Conservation (phyloP, 2,329 filamentous ascomycete genomes). For the Ophiostoma himal-ulmi region DNA sequence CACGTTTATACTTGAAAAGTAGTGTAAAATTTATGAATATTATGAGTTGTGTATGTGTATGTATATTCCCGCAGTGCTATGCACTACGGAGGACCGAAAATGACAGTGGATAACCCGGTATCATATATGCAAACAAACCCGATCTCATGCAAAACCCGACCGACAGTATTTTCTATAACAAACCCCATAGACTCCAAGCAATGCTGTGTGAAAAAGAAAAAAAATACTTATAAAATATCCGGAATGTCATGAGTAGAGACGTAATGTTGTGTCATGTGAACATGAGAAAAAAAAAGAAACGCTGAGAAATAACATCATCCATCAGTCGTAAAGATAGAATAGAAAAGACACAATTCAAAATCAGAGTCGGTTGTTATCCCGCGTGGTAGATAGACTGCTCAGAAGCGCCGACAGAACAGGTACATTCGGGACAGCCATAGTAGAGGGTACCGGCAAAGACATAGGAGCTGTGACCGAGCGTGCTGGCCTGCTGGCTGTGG, state of each 20-base stretch:
- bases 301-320: background rate
- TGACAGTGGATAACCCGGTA: constrained; percentile 8
- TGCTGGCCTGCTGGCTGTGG: background rate
- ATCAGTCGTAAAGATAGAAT: background rate
- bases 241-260: constrained; percentile 11
- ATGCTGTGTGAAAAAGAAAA: constrained; percentile 17
- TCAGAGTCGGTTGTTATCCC: constrained; percentile 19
- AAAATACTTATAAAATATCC: constrained; percentile 1
- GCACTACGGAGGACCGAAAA: background rate
- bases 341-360: no score
- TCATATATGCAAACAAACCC: constrained; percentile 17
- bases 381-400: background rate
- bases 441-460: background rate
- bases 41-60: background rate
- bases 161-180: constrained; percentile 1
- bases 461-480: background rate
- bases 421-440: background rate
- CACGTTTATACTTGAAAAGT: no score
- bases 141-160: constrained; percentile 5
- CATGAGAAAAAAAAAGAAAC: background rate
- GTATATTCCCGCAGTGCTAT: background rate
- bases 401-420: constrained; percentile 18
- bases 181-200: constrained; percentile 23
- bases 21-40: no score
- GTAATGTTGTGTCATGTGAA: constrained; percentile 3